A percentile compares a stretch with the other conserved stretches of the same genome.
These are phyloP conservation scores for Suillus fuscotomentosus DNA, from an alignment of 768 basidiomycete genomes.

Conservation along the genomic window DNA sequence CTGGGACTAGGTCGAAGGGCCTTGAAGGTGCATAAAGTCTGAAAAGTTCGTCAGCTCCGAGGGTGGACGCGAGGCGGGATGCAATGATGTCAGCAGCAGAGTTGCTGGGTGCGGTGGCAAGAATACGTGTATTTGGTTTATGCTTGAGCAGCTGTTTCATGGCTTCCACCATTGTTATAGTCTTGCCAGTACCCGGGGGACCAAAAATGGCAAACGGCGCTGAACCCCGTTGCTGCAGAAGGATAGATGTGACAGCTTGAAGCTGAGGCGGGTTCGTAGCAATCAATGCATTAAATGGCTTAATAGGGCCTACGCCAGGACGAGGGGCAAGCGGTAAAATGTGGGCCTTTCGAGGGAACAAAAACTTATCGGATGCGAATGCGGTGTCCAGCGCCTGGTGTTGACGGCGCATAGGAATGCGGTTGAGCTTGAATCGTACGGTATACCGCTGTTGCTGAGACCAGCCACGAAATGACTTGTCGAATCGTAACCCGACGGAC, in stretches of 20 bases:
- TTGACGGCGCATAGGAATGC: constrained; percentile 51
- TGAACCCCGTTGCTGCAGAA: constrained; percentile 41
- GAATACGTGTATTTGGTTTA: constrained; percentile 43
- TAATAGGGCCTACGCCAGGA: constrained; percentile 10
- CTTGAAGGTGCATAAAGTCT: constrained; percentile 54
- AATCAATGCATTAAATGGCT: constrained; percentile 43
- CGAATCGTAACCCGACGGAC: constrained; percentile 47
- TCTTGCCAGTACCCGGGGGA: constrained; percentile 71
- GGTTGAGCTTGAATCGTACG: constrained; percentile 56
- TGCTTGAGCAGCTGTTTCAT: constrained; percentile 51
- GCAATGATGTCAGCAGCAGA: constrained; percentile 65
- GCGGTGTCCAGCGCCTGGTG: constrained; percentile 49
- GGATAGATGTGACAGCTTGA: constrained; percentile 48
- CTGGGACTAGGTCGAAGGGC: constrained; percentile 34
- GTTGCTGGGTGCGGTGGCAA: constrained; percentile 69
- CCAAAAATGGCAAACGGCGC: constrained; percentile 62
- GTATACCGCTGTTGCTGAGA: constrained; percentile 36
- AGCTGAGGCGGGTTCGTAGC: constrained; percentile 45
- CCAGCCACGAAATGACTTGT: constrained; percentile 36
- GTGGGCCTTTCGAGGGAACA: constrained; percentile 41
- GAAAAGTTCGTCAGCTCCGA: constrained; percentile 42
- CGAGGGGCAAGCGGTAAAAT: constrained; percentile 1
- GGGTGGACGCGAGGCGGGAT: constrained; percentile 32
- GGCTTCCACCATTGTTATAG: constrained; percentile 61
- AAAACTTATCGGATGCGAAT: constrained; percentile 37